Conservation (phyloP, 495 filamentous ascomycete species). For the Cairneyella variabilis region DNA sequence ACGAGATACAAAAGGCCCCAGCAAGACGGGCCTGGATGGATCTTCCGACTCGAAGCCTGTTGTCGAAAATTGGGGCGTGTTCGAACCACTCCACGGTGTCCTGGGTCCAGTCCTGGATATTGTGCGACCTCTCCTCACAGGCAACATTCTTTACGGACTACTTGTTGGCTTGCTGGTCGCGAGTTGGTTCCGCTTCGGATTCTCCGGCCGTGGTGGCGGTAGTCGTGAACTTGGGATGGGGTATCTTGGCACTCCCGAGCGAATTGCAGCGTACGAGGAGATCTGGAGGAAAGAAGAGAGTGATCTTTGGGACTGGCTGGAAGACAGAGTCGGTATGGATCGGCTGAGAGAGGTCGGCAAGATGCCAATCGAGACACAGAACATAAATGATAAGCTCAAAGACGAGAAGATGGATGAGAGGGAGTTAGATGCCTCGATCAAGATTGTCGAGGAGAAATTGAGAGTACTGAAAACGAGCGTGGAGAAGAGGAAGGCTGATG, state of each 20-base stretch:
- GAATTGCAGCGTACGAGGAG: conserved; percentile 84
- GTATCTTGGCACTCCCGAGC: conserved; percentile 50
- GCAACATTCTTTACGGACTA: conserved; percentile 62
- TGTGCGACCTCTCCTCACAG: conserved; percentile 63
- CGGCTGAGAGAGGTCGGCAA: conserved; percentile 45
- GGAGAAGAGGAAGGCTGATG: conserved; percentile 43
- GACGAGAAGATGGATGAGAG: conserved; percentile 74
- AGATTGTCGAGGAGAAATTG: conserved; percentile 78
- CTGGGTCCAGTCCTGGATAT: conserved; percentile 70
- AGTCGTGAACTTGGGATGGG: conserved; percentile 31
- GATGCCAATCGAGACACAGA: conserved; percentile 41
- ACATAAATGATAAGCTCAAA: conserved; percentile 50
- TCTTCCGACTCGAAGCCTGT: conserved; percentile 41
- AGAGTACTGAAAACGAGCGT: conserved; percentile 70
- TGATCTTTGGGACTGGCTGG: conserved; percentile 94
- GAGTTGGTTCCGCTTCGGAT: conserved; percentile 48
- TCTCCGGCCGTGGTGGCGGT: conserved; percentile 23
- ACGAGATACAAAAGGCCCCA: conserved; percentile 33
- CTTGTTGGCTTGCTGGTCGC: conserved; percentile 55
- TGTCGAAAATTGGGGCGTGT: conserved; percentile 64
- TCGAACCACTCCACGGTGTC: conserved; percentile 71
- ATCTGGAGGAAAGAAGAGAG: conserved; percentile 89
- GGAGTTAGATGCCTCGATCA: conserved; percentile 81
- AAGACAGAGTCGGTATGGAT: conserved; percentile 78
- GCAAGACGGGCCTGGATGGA: conserved; percentile 31